These are phyloP conservation scores for Phylloporus rhodoxanthus DNA, from an alignment of 768 basidiomycete genomes.

Conservation along the genomic window DNA sequence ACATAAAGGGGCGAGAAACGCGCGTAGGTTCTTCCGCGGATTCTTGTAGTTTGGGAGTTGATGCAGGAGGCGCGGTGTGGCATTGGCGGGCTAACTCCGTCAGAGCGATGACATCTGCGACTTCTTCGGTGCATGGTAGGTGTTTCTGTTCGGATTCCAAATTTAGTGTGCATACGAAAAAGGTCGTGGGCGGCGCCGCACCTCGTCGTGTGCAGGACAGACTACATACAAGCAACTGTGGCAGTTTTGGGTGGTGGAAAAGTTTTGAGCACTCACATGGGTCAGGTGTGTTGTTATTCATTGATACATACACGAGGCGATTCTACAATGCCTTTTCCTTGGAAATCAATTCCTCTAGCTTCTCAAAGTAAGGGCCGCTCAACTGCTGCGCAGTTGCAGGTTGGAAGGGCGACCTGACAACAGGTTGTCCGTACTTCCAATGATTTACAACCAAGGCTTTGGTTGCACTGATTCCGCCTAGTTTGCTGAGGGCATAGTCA, in stretches of 20 bases:
- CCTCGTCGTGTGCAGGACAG: neutral
- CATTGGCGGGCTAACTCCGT: neutral
- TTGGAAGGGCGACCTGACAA: neutral
- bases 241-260: neutral
- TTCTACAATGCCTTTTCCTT: neutral
- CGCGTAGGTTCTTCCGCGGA: neutral
- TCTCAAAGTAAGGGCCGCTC: neutral
- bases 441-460: neutral
- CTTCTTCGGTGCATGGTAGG: neutral
- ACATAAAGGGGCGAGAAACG: neutral
- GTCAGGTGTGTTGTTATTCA: neutral
- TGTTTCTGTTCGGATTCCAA: neutral
- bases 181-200: too few relatives aligned
- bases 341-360: neutral
- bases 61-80: neutral
- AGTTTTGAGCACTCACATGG: neutral
- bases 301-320: neutral
- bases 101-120: neutral
- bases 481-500: neutral
- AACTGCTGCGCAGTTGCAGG: neutral
- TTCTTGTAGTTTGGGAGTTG: neutral
- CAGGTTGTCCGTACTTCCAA: neutral
- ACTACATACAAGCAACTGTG: neutral
- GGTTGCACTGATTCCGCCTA: neutral
- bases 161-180: neutral